A percentile compares a stretch with the other conserved stretches of the same genome.
These are phyloP conservation scores for Fereydounia khargensis DNA, from an alignment of 1,284 basidiomycete genomes.

Conservation along the genomic window DNA sequence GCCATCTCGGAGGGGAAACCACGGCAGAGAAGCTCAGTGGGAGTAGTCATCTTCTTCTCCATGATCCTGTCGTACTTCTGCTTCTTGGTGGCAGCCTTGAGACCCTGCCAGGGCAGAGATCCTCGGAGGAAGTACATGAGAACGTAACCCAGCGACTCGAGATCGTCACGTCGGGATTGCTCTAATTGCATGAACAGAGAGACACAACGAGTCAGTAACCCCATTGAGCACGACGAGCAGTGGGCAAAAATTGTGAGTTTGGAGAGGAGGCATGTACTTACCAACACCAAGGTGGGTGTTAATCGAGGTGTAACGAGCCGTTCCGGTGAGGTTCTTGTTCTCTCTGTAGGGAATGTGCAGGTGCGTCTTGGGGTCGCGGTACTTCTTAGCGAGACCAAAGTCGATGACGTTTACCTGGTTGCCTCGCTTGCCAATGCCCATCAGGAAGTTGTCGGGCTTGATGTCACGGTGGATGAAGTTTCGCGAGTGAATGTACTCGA, in stretches of 20 bases:
- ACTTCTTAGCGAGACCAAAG: slow-evolving; percentile 99
- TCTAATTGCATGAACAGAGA: slow-evolving; percentile 12
- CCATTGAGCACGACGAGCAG: no score
- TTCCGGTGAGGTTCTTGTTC: slow-evolving; percentile 99
- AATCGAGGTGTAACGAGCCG: slow-evolving; percentile 98
- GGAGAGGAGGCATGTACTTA: no score
- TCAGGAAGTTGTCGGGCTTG: slow-evolving; percentile 99
- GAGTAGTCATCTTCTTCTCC: slow-evolving; percentile 59
- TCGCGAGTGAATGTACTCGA: slow-evolving; percentile 98
- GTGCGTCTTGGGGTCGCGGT: slow-evolving; percentile 98
- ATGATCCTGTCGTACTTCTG: slow-evolving; percentile 59
- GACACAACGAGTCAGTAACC: no score
- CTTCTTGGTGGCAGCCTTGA: slow-evolving; percentile 58
- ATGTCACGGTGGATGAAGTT: slow-evolving; percentile 99
- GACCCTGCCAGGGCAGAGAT: slow-evolving; percentile 56
- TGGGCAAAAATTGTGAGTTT: no score
- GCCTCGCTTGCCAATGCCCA: slow-evolving; percentile 98
- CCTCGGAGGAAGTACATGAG: slow-evolving; percentile 58
- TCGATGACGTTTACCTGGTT: slow-evolving; percentile 99
- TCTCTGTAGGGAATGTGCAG: slow-evolving; percentile 98
- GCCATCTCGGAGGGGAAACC: slow-evolving; percentile 58
- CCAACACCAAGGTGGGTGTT: slow-evolving; percentile 97
- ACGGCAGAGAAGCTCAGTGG: slow-evolving; percentile 57
- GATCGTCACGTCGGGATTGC: slow-evolving; percentile 56
- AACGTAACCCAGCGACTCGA: slow-evolving; percentile 56